phyloP scores from a whole-genome alignment of 306 rosid genomes.

The Cicer pinnatifidum region DNA sequence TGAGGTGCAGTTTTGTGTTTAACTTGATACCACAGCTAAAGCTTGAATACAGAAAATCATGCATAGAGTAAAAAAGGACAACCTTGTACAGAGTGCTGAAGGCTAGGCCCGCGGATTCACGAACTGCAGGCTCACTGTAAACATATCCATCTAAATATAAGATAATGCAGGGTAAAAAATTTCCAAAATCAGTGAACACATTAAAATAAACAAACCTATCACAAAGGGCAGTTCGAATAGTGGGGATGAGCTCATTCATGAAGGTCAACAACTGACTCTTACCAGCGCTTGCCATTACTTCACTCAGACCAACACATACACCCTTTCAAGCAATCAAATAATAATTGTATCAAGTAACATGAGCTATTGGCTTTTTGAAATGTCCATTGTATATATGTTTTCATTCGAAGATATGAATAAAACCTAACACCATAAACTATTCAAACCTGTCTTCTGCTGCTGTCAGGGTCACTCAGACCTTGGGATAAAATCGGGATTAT shows the following conservation, averaged over 20 bases:
- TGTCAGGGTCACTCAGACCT: constrained; percentile 72
- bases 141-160: constrained; percentile 40
- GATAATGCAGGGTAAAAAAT: constrained; percentile 9
- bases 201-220: constrained; percentile 65
- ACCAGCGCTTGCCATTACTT: constrained; percentile 94
- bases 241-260: constrained; percentile 93
- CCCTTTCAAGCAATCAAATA: constrained; percentile 60
- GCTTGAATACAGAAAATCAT: constrained; percentile 23
- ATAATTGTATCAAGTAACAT: constrained; percentile 39
- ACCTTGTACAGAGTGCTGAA: constrained; percentile 98
- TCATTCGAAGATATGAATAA: background rate
- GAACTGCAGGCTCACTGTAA: constrained; percentile 82
- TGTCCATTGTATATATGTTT: background rate
- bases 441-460: constrained; percentile 90
- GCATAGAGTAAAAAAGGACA: background rate
- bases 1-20: background rate
- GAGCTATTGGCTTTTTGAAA: background rate
- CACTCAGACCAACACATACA: constrained; percentile 96
- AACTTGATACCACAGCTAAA: background rate
- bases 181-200: constrained; percentile 8
- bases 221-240: constrained; percentile 93
- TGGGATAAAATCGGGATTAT: constrained; percentile 91
- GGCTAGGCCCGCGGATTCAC: constrained; percentile 93
- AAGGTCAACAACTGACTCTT: constrained; percentile 91
- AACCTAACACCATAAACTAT: constrained; percentile 16